Evolutionary conservation across 148 eudicot species (phyloP), one percentile per base, ranked within the genome.

Genomic region (Salicornia ramosissima): DNA sequence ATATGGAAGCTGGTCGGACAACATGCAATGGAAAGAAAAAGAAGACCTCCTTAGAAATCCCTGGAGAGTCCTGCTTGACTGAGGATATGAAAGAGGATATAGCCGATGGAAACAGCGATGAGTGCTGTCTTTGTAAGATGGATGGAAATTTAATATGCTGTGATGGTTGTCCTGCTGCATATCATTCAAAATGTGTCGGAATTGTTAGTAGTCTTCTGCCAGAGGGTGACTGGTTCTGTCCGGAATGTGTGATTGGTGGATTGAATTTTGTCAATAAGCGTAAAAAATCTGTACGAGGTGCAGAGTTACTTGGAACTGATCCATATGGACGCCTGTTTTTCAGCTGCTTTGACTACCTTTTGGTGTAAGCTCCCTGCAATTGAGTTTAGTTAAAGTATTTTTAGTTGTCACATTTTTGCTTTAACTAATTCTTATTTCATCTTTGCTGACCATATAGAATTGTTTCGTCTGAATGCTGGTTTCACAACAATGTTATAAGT

Each of bases 121-220:
- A 94, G 79, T 94, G 98, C 68, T 87, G 89, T 72, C 96, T 94
- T 22, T 94, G 98, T 74, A 90, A 84, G 78, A 94, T 90, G 96
- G 98, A 90, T 74, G 98, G 98, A 60, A 87, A 71, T 77, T 87
- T 94, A 69, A 88, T 94, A 80, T 94, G 98, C 66, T 94, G 98
- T 77, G 98, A 94, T 77, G 96, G 98, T 67, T 94, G 98, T 72
- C 99, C 99, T 66, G 91, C 96, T 49, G 97, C 99, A 64, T 95
- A 79, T 76, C 99, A 95, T 82, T 74, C 95, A 43, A 83, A 81
- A 77, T 95, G 99, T 65, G 96, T 88, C 3, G 98, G 97, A 42
- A 88, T 94, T 80, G 81, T 83, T 64, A 80, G 78, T 64, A 82
- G 69, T 84, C 82, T 76, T 73, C 78, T 94, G 86, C 98, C 98